phyloP scores from a whole-genome alignment of 495 filamentous ascomycete genomes.

The Neurospora sp. region DNA sequence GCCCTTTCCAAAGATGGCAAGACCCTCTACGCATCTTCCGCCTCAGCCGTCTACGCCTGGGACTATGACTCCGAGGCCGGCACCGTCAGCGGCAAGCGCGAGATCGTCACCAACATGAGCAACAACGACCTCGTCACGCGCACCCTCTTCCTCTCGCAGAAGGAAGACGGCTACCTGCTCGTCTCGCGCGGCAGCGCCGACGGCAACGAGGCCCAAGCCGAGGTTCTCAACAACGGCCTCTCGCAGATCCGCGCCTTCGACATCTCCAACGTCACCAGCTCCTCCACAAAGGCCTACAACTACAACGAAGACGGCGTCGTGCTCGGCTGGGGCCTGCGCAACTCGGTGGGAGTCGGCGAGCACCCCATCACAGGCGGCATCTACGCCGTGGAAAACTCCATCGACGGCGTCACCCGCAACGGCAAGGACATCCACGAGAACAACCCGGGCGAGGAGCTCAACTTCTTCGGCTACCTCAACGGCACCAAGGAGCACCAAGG shows the following conservation, averaged over 20 bases:
- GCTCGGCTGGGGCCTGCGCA: conserved; percentile 60
- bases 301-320: conserved; percentile 35
- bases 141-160: conserved; percentile 42
- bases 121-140: conserved; percentile 49
- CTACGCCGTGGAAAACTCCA: conserved; percentile 60
- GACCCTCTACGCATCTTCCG: conserved; percentile 51
- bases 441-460: conserved; percentile 63
- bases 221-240: conserved; percentile 37
- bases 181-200: conserved; percentile 48
- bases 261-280: conserved; percentile 29
- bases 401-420: conserved; percentile 44
- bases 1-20: conserved; percentile 47
- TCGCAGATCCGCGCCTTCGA: conserved; percentile 53
- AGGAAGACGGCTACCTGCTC: conserved; percentile 32
- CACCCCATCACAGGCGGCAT: conserved; percentile 47
- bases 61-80: conserved; percentile 39
- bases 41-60: conserved; percentile 46
- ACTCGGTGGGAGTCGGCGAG: conserved; percentile 53
- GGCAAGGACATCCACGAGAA: conserved; percentile 50
- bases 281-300: conserved; percentile 30
- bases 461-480: conserved; percentile 52
- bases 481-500: conserved; percentile 22
- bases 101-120: conserved; percentile 47
- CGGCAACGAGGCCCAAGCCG: conserved; percentile 39
- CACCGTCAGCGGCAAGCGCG: conserved; percentile 27